Percentiles rank a stretch among this genome's conserved stretches.
Evolutionary conservation across 495 filamentous ascomycete genomes (phyloP).

Genomic region (Sordaria brevicollis): DNA sequence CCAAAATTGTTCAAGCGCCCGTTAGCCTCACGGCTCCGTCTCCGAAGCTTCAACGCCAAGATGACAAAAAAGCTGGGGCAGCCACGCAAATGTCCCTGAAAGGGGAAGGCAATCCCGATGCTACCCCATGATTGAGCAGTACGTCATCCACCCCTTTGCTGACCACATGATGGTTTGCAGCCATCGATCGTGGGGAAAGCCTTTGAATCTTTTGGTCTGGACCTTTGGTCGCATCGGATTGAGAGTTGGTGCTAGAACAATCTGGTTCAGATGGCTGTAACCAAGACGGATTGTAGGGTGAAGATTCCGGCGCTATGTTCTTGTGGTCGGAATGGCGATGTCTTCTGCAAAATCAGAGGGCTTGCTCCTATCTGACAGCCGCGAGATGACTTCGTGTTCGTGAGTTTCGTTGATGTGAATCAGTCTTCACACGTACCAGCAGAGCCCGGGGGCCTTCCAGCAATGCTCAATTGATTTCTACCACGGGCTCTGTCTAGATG

Average conservation of each 20-base stretch:
- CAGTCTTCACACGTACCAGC: background rate
- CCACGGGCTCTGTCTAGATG: background rate
- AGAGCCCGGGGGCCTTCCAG: background rate
- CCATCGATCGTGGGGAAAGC: background rate
- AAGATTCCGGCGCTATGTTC: background rate
- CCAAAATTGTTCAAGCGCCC: background rate
- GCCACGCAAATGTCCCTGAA: background rate
- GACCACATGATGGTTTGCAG: background rate
- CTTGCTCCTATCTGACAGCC: background rate
- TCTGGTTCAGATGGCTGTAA: background rate
- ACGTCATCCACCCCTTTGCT: background rate
- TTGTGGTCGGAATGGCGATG: background rate
- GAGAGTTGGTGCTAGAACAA: background rate
- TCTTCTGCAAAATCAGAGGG: background rate
- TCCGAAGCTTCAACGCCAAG: background rate
- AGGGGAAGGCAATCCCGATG: background rate
- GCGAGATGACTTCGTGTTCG: background rate
- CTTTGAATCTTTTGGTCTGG: background rate
- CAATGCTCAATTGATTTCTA: background rate
- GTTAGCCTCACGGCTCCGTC: background rate
- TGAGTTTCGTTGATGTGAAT: background rate
- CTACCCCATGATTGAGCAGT: background rate
- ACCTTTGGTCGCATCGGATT: background rate
- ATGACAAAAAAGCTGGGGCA: background rate
- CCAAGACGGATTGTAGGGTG: background rate